Evolutionary conservation across 2,329 filamentous ascomycete genomes (phyloP), one percentile per base, ranked within the genome.

Genomic region (Trichophyton simii): DNA sequence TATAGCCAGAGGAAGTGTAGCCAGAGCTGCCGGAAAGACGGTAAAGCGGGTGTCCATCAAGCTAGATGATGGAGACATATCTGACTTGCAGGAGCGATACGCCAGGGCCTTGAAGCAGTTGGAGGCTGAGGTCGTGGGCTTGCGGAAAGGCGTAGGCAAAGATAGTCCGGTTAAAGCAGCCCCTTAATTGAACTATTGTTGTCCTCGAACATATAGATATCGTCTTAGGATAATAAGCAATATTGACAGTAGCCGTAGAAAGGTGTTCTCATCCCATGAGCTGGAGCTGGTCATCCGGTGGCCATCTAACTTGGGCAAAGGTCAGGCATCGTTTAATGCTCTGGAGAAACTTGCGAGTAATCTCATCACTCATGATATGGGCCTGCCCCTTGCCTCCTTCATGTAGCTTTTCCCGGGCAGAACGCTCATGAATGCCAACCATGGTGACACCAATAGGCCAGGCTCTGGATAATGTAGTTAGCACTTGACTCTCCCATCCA

Each of bases 391-490:
- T 82, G 65, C 83, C 82, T 63, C 79, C 81, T 72, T 94, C 85
- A 72, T 97, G 91, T 63, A 99, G 78, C 77, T 99, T 99, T 77
- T 99, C 94, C 65, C 94, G 84, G 20, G 94, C 92, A 67, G 88
- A 94, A 71, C 94, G 85, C 79, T 97, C 94, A 82, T 99, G 94
- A 68, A 99, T 99, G 80, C 94, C 94, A 70, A 99, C 94, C 94
- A 97, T 99, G 73, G 94, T 99, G 44, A 99, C 94, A 76, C 94
- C 94, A 70, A 99, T 99, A 25, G 94, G 94, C 94, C 94, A 99
- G 15, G 94, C 94, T 64, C 79, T 81, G 62, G 46, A 9, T 4
- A 15, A 36, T 52, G 36, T 15, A 22, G 18, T 52, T 15, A 60
- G 60, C 36, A 38, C 42, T 20, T 22, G 34, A 38, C 20, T 22